A percentile compares a stretch with the other conserved stretches of the same genome.
Evolutionary conservation across 176 grass and related monocot species (phyloP).

Genomic region (Bromus sterilis): DNA sequence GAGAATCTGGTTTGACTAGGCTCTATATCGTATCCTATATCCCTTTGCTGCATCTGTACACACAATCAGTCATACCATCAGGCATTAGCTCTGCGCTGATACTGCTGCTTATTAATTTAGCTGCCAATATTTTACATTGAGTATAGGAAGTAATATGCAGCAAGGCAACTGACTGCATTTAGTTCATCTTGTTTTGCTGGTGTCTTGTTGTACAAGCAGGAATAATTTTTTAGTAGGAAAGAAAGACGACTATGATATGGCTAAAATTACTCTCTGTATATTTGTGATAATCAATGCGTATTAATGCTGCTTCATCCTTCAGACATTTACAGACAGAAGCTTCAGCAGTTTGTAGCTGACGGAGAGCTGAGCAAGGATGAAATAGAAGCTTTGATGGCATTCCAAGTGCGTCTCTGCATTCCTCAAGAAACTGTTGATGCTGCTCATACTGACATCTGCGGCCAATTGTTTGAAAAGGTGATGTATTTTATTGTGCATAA

Average conservation of each 20-base stretch:
- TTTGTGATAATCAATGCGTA: constrained; percentile 18
- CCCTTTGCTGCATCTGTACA: neutral
- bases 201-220: neutral
- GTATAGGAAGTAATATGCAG: neutral
- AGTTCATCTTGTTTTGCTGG: neutral
- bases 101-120: neutral
- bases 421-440: constrained; percentile 78
- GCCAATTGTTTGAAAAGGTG: constrained; percentile 94
- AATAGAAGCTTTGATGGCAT: constrained; percentile 68
- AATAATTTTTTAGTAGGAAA: neutral
- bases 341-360: constrained; percentile 80
- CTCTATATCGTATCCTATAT: neutral
- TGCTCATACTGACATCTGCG: constrained; percentile 77
- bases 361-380: constrained; percentile 86
- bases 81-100: neutral
- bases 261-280: neutral
- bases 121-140: neutral
- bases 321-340: constrained; percentile 99
- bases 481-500: constrained; percentile 13
- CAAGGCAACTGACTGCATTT: neutral
- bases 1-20: neutral
- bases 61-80: neutral
- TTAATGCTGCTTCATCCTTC: constrained; percentile 31
- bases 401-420: constrained; percentile 89
- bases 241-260: neutral